Base-by-base conservation (phyloP, 768 basidiomycete species). In the Hemileccinum rubropunctum region DNA sequence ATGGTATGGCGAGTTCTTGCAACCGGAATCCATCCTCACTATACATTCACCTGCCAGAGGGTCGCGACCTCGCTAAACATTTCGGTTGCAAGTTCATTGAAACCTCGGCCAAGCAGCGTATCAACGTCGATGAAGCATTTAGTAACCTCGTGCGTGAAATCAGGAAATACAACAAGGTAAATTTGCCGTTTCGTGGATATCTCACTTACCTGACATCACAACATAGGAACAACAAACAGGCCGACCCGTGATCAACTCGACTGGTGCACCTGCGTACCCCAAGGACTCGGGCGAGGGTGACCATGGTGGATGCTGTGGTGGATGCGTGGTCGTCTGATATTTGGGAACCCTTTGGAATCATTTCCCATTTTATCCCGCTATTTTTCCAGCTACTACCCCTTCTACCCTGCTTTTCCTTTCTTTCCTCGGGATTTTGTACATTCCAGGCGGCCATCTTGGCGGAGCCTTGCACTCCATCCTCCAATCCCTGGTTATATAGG, bases 121-220 rank as follows among this genome's bases (percentile, higher is more conserved):
- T 95, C 73, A 97, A 97, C 60, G 94, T 98, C 48, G 95, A 98
- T 58, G 91, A 97, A 73, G 91, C 92, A 12, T 98, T 98, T 74
- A 83, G 80, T 61, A 87, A 88, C 54, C 86, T 98, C 58, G 93
- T 98, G 27, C 84, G 94, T 28, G 91, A 94, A 69, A 97, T 97
- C 61, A 80, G 93, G 64, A 86, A 86, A 67, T 94, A 91, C 67
- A 97, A 95, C 77, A 92, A 91, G 78, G 93, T 91, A 43, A 42
- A 74, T 53, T 47, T 58, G 1, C 14, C 5, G 12, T 21, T 14
- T 10, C 10, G 51, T 34, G 26, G 44, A 41, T 15, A 11, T 20
- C 35, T 34, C 37, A 7, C 21, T 33, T 48, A 18, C 32, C 57
- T 64, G 49, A 62, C 49, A 7, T 34, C 20, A 45, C 18, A 36